Evolutionary conservation across 164 flowering plant genomes (phyloP).

Genomic region (Piper betle): DNA sequence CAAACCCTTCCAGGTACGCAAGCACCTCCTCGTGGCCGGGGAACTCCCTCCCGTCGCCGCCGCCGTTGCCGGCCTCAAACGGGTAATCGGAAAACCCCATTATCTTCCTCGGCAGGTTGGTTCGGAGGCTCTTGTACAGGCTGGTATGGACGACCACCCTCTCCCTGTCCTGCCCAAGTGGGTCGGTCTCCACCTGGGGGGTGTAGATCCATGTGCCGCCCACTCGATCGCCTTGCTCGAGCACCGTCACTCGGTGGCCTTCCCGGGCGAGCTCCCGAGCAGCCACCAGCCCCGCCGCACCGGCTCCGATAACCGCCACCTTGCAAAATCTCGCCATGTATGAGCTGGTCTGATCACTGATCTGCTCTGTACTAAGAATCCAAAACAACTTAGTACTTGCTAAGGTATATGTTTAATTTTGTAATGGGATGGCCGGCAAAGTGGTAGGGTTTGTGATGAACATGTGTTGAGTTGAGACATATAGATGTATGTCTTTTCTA

Average conservation of each 20-base stretch:
- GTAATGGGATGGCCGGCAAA: too few species aligned
- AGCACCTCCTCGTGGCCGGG: conserved; percentile 73
- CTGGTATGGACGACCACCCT: conserved; percentile 50
- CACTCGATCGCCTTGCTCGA: conserved; percentile 32
- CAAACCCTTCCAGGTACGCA: conserved; percentile 42
- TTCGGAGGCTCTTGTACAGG: conserved; percentile 69
- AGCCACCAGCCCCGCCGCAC: conserved; percentile 63
- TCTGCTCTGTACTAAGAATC: too few species aligned
- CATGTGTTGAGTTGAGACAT: too few species aligned
- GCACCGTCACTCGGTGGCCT: conserved; percentile 61
- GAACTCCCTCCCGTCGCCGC: conserved; percentile 56
- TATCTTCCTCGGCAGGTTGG: conserved; percentile 58
- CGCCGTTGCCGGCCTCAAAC: conserved; percentile 17
- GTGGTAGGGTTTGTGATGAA: too few species aligned
- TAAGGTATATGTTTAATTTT: too few species aligned
- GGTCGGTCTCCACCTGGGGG: conserved; percentile 48
- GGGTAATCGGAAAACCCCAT: conserved; percentile 76
- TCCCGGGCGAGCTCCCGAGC: conserved; percentile 64
- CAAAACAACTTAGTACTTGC: too few species aligned
- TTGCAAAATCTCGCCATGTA: conserved; percentile 4
- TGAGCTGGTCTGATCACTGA: too few species aligned
- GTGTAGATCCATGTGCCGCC: conserved; percentile 84
- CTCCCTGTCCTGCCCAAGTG: conserved; percentile 44
- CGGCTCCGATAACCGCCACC: conserved; percentile 88
- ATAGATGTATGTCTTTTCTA: too few species aligned